These are phyloP conservation scores for Malus hybrid DNA, from an alignment of 331 rosid species.

Conservation along the genomic window DNA sequence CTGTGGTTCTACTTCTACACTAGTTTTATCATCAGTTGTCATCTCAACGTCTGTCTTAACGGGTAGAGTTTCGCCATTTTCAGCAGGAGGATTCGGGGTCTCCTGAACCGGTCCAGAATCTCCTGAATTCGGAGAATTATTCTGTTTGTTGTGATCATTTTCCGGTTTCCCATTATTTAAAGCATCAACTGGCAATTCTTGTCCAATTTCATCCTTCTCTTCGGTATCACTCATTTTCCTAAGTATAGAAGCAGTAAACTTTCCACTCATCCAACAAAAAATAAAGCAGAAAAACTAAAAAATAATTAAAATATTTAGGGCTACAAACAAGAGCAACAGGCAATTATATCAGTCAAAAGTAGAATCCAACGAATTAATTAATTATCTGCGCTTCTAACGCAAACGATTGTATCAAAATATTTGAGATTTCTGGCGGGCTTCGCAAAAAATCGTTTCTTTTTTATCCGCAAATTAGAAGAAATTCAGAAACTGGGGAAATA, in stretches of 20 bases:
- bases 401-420: background rate
- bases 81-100: slow-evolving; percentile 8
- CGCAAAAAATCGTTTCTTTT: background rate
- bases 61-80: slow-evolving; percentile 10
- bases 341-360: background rate
- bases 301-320: background rate
- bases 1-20: slow-evolving; percentile 17
- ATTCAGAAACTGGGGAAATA: background rate
- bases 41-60: background rate
- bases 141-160: slow-evolving; percentile 2
- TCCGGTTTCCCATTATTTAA: background rate
- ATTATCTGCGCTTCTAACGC: background rate
- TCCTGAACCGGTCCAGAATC: slow-evolving; percentile 21
- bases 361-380: background rate
- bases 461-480: background rate
- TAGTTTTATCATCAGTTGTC: slow-evolving; percentile 1
- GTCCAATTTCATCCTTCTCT: slow-evolving; percentile 35
- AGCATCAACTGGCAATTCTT: slow-evolving; percentile 8
- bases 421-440: background rate
- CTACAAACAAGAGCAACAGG: background rate
- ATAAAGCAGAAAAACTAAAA: background rate
- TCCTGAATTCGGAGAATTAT: slow-evolving; percentile 18
- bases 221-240: slow-evolving; percentile 53
- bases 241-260: background rate
- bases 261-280: background rate